A percentile compares a stretch with the other conserved stretches of the same genome.
Evolutionary conservation across 1,139 yeast species (phyloP).

Genomic region (Pichia terricola): DNA sequence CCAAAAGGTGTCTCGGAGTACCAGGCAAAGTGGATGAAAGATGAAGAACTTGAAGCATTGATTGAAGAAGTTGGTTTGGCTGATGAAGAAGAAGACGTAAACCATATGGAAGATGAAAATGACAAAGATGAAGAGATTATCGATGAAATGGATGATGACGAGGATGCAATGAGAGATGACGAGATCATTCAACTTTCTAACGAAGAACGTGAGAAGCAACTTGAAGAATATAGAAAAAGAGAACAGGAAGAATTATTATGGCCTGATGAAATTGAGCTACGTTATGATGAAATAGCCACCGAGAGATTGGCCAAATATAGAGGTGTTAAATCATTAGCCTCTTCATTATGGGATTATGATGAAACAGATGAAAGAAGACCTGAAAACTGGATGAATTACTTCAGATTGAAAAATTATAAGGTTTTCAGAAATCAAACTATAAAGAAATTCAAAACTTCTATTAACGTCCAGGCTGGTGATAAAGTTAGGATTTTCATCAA

Average conservation of each 20-base stretch:
- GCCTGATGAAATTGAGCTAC: constrained; percentile 89
- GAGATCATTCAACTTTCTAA: constrained; percentile 47
- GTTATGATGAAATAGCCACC: constrained; percentile 65
- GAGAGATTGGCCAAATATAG: constrained; percentile 71
- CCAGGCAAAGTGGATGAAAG: constrained; percentile 88
- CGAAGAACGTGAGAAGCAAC: constrained; percentile 78
- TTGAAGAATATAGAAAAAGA: constrained; percentile 54
- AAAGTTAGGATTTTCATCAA: constrained; percentile 49
- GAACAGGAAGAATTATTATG: constrained; percentile 84
- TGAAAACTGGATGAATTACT: constrained; percentile 62
- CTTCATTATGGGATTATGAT: constrained; percentile 81
- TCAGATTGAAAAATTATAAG: constrained; percentile 68
- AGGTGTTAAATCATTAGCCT: constrained; percentile 75
- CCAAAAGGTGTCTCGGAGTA: constrained; percentile 91
- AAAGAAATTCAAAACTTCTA: constrained; percentile 51
- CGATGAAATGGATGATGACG: constrained; percentile 22
- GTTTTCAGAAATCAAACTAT: constrained; percentile 63
- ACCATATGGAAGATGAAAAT: constrained; percentile 29
- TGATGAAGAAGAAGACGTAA: constrained; percentile 28
- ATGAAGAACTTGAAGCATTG: constrained; percentile 36
- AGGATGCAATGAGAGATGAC: constrained; percentile 19
- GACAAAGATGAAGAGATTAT: constrained; percentile 27
- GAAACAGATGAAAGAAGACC: constrained; percentile 71
- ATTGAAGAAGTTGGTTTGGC: constrained; percentile 47
- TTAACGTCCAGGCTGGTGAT: constrained; percentile 60